These are phyloP conservation scores for Diaporthe capsici DNA, from an alignment of 2,329 filamentous ascomycete genomes.

Conservation along the genomic window DNA sequence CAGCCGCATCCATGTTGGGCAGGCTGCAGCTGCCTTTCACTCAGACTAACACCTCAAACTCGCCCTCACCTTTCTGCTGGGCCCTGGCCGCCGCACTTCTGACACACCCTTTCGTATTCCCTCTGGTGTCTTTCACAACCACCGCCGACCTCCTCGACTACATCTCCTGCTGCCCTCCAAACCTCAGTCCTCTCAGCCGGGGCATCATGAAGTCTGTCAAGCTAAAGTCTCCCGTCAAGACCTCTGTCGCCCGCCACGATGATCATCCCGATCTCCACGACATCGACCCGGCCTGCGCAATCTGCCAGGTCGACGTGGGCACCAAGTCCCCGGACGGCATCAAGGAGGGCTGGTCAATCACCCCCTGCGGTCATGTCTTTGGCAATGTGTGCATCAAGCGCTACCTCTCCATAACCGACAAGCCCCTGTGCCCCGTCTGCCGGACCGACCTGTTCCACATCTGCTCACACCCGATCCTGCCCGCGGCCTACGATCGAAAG, in stretches of 20 bases:
- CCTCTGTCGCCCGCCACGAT: conserved; percentile 39
- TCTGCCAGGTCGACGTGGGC: conserved; percentile 42
- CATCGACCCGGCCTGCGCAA: conserved; percentile 40
- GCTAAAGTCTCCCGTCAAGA: conserved; percentile 39
- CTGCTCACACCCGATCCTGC: conserved; percentile 41
- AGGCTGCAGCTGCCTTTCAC: conserved; percentile 27
- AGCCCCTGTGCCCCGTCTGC: conserved; percentile 43
- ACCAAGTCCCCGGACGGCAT: conserved; percentile 41
- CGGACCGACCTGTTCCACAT: conserved; percentile 41
- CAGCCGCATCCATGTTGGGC: conserved; percentile 34
- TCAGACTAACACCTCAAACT: conserved; percentile 26
- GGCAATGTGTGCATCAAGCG: conserved; percentile 43
- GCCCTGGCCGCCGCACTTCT: conserved; percentile 28
- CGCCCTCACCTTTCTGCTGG: conserved; percentile 13
- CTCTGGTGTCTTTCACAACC: conserved; percentile 35
- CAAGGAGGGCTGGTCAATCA: conserved; percentile 41
- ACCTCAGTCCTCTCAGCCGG: conserved; percentile 6
- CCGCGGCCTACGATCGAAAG: conserved; percentile 38
- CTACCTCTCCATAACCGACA: conserved; percentile 43
- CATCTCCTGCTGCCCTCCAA: not conserved
- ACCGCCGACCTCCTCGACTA: conserved; percentile 34
- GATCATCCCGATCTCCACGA: conserved; percentile 30
- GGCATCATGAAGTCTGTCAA: conserved; percentile 38
- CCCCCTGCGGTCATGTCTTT: conserved; percentile 42
- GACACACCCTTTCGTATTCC: conserved; percentile 34